These are phyloP conservation scores for Elsinoe batatas DNA, from an alignment of 2,329 filamentous ascomycete species.

Conservation along the genomic window DNA sequence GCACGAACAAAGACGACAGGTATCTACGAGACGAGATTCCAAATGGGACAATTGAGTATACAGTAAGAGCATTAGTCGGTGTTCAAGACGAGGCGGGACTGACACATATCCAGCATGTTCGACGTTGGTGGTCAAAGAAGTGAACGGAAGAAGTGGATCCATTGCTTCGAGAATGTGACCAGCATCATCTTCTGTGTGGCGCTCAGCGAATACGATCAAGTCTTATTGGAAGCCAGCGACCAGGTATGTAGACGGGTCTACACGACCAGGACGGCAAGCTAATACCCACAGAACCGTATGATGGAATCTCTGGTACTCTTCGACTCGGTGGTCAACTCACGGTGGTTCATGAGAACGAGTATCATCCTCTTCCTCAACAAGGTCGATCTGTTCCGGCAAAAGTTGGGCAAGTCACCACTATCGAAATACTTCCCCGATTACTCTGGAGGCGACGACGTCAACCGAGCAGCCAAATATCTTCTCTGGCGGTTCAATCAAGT, in stretches of 20 bases:
- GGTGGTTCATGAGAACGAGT: slow-evolving; percentile 98
- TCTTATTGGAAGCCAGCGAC: slow-evolving; percentile 90
- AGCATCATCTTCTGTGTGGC: slow-evolving; percentile 99
- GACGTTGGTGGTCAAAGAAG: slow-evolving; percentile 95
- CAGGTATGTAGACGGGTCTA: slow-evolving; percentile 52
- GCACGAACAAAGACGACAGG: slow-evolving; percentile 97
- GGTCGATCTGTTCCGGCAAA: slow-evolving; percentile 95
- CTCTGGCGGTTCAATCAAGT: slow-evolving; percentile 99
- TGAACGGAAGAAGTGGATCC: slow-evolving; percentile 99
- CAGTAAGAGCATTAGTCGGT: slow-evolving; percentile 55
- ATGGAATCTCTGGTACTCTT: slow-evolving; percentile 96
- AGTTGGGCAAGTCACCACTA: slow-evolving; percentile 77
- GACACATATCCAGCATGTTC: slow-evolving; percentile 67
- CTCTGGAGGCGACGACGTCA: slow-evolving; percentile 93
- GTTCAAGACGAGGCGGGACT: slow-evolving; percentile 17
- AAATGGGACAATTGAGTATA: slow-evolving; percentile 97
- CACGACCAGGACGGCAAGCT: slow-evolving; percentile 12
- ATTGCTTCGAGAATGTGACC: slow-evolving; percentile 98
- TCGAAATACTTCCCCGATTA: slow-evolving; percentile 98
- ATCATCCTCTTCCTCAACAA: slow-evolving; percentile 99
- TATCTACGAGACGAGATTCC: slow-evolving; percentile 97
- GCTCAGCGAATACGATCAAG: slow-evolving; percentile 95
- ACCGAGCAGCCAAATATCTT: slow-evolving; percentile 94
- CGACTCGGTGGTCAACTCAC: slow-evolving; percentile 95
- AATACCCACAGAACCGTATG: slow-evolving; percentile 74